Conservation (phyloP, 2,329 filamentous ascomycete species). For the Nannizziopsis barbatae region DNA sequence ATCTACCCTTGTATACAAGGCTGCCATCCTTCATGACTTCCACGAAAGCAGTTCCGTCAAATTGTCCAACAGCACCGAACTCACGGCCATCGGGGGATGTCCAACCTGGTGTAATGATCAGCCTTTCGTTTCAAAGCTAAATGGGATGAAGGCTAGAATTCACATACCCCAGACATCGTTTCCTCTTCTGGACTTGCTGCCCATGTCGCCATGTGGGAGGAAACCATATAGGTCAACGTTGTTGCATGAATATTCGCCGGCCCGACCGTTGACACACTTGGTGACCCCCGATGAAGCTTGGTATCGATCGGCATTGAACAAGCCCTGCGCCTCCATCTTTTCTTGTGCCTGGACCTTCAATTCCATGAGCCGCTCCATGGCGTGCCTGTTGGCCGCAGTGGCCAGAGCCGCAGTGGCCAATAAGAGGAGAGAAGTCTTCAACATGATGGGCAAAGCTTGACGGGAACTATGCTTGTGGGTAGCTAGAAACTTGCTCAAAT, state of each 20-base stretch:
- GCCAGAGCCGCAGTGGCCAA: slow-evolving; percentile 13
- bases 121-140: not conserved
- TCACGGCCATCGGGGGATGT: slow-evolving; percentile 40
- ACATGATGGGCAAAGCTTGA: slow-evolving; percentile 10
- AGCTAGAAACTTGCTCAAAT: not conserved
- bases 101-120: slow-evolving; percentile 29
- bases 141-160: not conserved
- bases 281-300: not conserved
- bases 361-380: slow-evolving; percentile 16
- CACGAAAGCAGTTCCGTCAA: slow-evolving; percentile 42
- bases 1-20: slow-evolving; percentile 39
- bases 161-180: slow-evolving; percentile 30
- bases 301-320: slow-evolving; percentile 12
- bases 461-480: not conserved
- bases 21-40: slow-evolving; percentile 38
- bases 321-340: slow-evolving; percentile 8
- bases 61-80: slow-evolving; percentile 41
- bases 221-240: slow-evolving; percentile 34
- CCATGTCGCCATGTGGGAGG: slow-evolving; percentile 31
- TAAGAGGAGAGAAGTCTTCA: slow-evolving; percentile 9
- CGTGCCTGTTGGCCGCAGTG: slow-evolving; percentile 5
- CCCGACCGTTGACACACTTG: slow-evolving; percentile 25
- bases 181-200: slow-evolving; percentile 28
- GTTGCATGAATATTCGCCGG: slow-evolving; percentile 29
- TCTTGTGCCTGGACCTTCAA: slow-evolving; percentile 15